phyloP scores from a whole-genome alignment of 257 asterid genomes.

The Craterostigma plantagineum region DNA sequence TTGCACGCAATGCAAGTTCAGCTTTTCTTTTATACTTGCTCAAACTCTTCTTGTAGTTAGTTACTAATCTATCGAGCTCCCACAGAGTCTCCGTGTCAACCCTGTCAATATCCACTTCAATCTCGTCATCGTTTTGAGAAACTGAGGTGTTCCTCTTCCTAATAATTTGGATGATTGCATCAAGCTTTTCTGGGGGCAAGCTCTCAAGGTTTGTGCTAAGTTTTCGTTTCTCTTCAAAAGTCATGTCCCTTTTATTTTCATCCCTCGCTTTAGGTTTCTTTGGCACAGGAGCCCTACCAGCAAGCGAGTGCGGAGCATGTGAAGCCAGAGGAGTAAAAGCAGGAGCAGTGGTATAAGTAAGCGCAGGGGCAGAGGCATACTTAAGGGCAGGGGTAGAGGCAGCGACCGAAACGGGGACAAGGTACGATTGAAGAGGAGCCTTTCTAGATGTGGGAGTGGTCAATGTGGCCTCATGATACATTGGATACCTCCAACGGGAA shows the following conservation, averaged over 20 bases:
- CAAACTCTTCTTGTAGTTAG: slow-evolving; percentile 45
- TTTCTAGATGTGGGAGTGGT: slow-evolving; percentile 30
- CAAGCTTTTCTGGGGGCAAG: slow-evolving; percentile 54
- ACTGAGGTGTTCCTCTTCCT: slow-evolving; percentile 42
- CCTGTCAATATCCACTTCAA: slow-evolving; percentile 51
- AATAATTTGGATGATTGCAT: slow-evolving; percentile 51
- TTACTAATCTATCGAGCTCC: slow-evolving; percentile 65
- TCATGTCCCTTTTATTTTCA: slow-evolving; percentile 53
- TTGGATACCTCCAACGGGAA: slow-evolving; percentile 26
- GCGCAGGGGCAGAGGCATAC: neutral
- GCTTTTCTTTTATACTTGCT: slow-evolving; percentile 51
- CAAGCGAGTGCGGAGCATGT: slow-evolving; percentile 9
- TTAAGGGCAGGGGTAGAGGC: neutral
- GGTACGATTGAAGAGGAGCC: slow-evolving; percentile 17
- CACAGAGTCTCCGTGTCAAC: slow-evolving; percentile 58
- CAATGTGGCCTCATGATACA: slow-evolving; percentile 30
- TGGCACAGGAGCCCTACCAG: slow-evolving; percentile 33
- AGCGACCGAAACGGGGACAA: neutral
- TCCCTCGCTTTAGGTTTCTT: slow-evolving; percentile 69
- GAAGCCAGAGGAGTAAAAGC: neutral
- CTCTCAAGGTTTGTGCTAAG: slow-evolving; percentile 49
- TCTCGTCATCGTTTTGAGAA: slow-evolving; percentile 45
- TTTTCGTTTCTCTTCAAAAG: slow-evolving; percentile 53
- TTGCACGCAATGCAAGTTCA: slow-evolving; percentile 34
- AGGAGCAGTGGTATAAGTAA: neutral